phyloP scores from a whole-genome alignment of 2,329 filamentous ascomycete species.

The Scedosporium apiospermum region DNA sequence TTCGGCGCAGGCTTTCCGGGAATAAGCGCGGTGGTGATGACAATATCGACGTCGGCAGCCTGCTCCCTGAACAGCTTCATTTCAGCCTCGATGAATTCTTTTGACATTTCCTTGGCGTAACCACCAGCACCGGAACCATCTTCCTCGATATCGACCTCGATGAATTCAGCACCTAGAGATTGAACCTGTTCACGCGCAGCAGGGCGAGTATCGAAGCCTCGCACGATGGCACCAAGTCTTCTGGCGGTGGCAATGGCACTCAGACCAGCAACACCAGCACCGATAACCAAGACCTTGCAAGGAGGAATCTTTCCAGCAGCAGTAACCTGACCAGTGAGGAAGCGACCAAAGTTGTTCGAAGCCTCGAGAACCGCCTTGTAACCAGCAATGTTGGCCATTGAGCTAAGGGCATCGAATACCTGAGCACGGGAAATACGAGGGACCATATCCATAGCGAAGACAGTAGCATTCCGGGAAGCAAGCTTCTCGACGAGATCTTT shows the following conservation, averaged over 20 bases:
- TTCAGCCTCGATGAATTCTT: conserved; percentile 85
- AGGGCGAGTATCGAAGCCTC: conserved; percentile 85
- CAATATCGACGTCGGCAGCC: conserved; percentile 79
- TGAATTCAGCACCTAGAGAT: conserved; percentile 80
- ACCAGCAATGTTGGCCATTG: conserved; percentile 90
- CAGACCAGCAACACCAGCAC: conserved; percentile 79
- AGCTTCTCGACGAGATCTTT: conserved; percentile 64
- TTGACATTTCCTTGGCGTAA: conserved; percentile 90
- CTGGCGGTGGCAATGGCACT: conserved; percentile 82
- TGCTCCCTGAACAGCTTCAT: conserved; percentile 90
- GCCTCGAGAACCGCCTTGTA: conserved; percentile 89
- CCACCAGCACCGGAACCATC: conserved; percentile 77
- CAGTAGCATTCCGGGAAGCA: conserved; percentile 59
- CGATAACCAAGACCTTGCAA: conserved; percentile 83
- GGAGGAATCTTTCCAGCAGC: conserved; percentile 86
- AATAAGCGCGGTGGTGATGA: conserved; percentile 87
- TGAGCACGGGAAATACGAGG: conserved; percentile 84
- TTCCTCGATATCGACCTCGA: conserved; percentile 78
- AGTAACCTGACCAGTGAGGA: conserved; percentile 81
- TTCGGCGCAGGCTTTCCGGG: conserved; percentile 76
- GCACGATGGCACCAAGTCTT: conserved; percentile 78
- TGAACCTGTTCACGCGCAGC: conserved; percentile 84
- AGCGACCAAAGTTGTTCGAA: conserved; percentile 80
- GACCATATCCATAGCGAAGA: conserved; percentile 89
- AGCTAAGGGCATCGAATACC: conserved; percentile 79